Percentiles rank a stretch among this genome's conserved stretches.
Evolutionary conservation across 306 rosid species (phyloP).

Genomic region (Dalbergia cultrata): DNA sequence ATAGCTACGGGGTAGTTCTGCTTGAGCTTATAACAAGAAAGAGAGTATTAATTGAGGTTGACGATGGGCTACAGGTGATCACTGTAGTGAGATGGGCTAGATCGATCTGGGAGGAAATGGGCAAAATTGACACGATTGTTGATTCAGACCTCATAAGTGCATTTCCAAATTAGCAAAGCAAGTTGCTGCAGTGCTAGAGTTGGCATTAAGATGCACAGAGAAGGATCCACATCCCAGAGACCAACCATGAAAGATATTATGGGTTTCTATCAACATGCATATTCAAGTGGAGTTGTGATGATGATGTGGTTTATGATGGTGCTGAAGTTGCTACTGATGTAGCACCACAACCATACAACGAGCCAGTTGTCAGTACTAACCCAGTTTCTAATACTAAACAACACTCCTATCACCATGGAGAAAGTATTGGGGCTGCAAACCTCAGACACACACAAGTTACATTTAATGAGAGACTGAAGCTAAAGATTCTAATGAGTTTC

Average conservation of each 20-base stretch:
- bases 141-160: slow-evolving; percentile 61
- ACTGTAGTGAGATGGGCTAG: slow-evolving; percentile 57
- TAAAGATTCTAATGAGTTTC: too few relatives aligned
- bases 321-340: too few relatives aligned
- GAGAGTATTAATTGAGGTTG: slow-evolving; percentile 54
- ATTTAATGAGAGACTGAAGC: too few relatives aligned
- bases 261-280: background rate
- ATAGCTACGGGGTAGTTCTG: slow-evolving; percentile 71
- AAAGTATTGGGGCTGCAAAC: too few relatives aligned
- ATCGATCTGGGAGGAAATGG: slow-evolving; percentile 57
- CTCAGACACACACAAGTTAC: too few relatives aligned
- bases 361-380: too few relatives aligned
- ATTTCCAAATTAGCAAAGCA: slow-evolving; percentile 43
- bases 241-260: slow-evolving; percentile 60
- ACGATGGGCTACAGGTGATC: slow-evolving; percentile 26
- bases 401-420: too few relatives aligned
- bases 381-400: too few relatives aligned
- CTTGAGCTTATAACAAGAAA: slow-evolving; percentile 73
- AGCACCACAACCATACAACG: too few relatives aligned
- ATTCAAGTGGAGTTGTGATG: background rate
- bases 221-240: slow-evolving; percentile 54
- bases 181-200: slow-evolving; percentile 45
- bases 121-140: slow-evolving; percentile 44
- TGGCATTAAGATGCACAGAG: slow-evolving; percentile 64
- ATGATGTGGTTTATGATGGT: too few relatives aligned